Conservation (phyloP, 2,329 filamentous ascomycete species). For the Botrytis cinerea region DNA sequence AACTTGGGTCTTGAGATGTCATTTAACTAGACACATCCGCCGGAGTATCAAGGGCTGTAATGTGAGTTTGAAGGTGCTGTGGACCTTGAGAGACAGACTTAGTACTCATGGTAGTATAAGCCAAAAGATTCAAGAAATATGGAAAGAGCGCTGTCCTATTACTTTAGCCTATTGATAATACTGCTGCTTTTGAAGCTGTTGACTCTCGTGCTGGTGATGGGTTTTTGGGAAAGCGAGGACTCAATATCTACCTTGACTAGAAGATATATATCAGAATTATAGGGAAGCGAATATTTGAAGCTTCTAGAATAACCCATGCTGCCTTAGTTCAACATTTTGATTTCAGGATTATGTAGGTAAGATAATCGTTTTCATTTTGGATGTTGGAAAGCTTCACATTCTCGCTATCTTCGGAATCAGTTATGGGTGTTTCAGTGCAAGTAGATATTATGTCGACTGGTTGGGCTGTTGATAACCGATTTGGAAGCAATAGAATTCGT, state of each 20-base stretch:
- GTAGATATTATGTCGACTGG: rapidly evolving
- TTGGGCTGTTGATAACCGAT: background rate
- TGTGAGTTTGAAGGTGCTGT: background rate
- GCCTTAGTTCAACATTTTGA: background rate
- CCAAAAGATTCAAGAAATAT: background rate
- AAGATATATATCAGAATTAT: background rate
- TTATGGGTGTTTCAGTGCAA: background rate
- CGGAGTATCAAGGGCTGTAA: rapidly evolving
- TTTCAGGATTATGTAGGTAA: background rate
- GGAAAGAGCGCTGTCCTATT: rapidly evolving
- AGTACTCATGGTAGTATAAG: background rate
- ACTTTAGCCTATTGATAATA: background rate
- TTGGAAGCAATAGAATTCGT: background rate
- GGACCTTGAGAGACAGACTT: rapidly evolving
- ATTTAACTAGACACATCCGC: rapidly evolving
- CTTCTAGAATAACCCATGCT: background rate
- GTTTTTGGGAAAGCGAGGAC: rapidly evolving
- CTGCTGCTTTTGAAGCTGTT: background rate
- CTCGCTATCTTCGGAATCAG: background rate
- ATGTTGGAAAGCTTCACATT: background rate
- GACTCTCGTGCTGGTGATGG: background rate
- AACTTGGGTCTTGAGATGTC: background rate
- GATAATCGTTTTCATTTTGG: background rate
- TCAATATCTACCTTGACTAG: background rate
- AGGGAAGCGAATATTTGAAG: background rate